Evolutionary conservation across 2,329 filamentous ascomycete genomes (phyloP), one percentile per base, ranked within the genome.

Genomic region (Aspergillus cejpii): DNA sequence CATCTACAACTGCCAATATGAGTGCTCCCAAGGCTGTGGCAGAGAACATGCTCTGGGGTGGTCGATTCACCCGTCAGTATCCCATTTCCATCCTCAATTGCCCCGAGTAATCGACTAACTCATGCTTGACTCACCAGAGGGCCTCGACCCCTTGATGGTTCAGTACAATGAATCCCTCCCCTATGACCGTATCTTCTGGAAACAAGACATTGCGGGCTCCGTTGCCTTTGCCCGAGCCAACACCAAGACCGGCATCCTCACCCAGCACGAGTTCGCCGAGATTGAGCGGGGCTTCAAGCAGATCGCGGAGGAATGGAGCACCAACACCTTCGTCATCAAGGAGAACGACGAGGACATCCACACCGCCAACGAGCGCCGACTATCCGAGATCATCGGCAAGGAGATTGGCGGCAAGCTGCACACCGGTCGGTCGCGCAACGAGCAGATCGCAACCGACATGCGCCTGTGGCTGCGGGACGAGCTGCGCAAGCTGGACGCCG

Each of bases 381-480:
- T 87, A 1, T 84, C 86, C 41, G 89, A 95, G 72, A 77, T 95
- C 51, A 90, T 95, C 51, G 87, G 89, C 59, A 90, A 85, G 66
- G 80, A 89, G 20, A 81, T 85, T 45, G 87, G 84, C 1, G 88
- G 90, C 19, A 95, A 95, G 73, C 78, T 95, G 46, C 90, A 95
- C 69, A 95, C 89, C 2, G 84, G 84, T 34, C 83, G 90, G 41
- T 90, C 84, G 65, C 79, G 89, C 56, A 95, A 95, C 61, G 89
- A 96, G 69, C 89, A 95, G 70, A 81, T 94, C 45, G 88, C 83
- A 38, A 90, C 84, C 17, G 88, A 94, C 60, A 91, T 95, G 85
- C 83, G 88, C 49, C 74, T 95, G 65, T 96, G 88, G 88, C 70
- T 94, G 51, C 78, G 87, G 34, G 83, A 90, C 52, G 77, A 85